These are phyloP conservation scores for Isabelozyma pseudorhagii DNA, from an alignment of 805 yeast species.

Conservation along the genomic window DNA sequence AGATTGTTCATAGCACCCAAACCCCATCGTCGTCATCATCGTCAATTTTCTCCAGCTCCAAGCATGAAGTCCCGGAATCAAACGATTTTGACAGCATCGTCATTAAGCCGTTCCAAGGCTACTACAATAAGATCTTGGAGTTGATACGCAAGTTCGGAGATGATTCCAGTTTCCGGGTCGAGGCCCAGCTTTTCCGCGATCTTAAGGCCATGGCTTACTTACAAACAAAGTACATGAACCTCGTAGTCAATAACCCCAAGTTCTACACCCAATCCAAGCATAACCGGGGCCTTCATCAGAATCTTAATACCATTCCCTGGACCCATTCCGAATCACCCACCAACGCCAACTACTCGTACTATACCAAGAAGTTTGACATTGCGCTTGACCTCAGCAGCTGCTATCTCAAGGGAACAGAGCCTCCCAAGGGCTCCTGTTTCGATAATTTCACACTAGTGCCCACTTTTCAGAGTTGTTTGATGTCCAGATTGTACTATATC, in stretches of 20 bases:
- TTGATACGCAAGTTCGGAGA: conserved; percentile 34
- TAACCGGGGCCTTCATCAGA: conserved; percentile 18
- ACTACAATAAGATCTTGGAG: conserved; percentile 18
- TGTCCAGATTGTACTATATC: conserved; percentile 34
- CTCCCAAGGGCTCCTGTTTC: conserved; percentile 16
- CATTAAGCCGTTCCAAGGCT: conserved; percentile 26
- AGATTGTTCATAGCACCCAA: conserved; percentile 20
- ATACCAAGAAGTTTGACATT: conserved; percentile 27
- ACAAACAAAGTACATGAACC: conserved; percentile 30
- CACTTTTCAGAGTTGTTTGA: conserved; percentile 34
- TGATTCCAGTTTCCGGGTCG: conserved; percentile 27
- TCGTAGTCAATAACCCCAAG: conserved; percentile 19
- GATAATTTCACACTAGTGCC: conserved; percentile 37
- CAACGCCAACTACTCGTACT: conserved; percentile 13
- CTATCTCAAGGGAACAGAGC: conserved; percentile 23
- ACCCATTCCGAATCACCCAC: conserved; percentile 6
- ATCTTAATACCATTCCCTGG: conserved; percentile 30
- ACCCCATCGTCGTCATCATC: neutral
- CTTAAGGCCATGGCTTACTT: conserved; percentile 32
- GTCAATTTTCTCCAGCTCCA: neutral
- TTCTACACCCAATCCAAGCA: conserved; percentile 9
- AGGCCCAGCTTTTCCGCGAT: conserved; percentile 33
- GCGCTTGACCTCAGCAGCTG: conserved; percentile 25
- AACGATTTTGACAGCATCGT: conserved; percentile 29
- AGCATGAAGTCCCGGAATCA: conserved; percentile 16